Evolutionary conservation across 495 filamentous ascomycete species (phyloP).

Genomic region (Penicillium maclennaniae): DNA sequence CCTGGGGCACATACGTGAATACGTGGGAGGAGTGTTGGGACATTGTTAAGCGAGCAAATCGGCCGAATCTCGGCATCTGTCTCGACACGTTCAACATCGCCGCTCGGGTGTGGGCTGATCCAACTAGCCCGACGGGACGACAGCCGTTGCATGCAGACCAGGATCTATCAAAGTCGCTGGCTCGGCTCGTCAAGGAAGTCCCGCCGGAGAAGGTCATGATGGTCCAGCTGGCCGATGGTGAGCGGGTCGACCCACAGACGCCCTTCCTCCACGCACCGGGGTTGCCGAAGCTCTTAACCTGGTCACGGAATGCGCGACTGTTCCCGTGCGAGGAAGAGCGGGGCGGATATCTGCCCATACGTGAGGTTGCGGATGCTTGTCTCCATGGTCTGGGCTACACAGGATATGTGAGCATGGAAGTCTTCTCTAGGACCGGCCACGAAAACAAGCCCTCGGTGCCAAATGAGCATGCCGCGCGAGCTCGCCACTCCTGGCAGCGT

Average conservation of each 20-base stretch:
- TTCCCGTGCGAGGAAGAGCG: slow-evolving; percentile 63
- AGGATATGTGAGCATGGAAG: slow-evolving; percentile 71
- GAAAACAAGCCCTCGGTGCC: slow-evolving; percentile 52
- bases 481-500: slow-evolving; percentile 53
- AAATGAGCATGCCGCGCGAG: slow-evolving; percentile 59
- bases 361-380: slow-evolving; percentile 47
- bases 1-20: slow-evolving; percentile 66
- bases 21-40: slow-evolving; percentile 69
- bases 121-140: slow-evolving; percentile 45
- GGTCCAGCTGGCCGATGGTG: slow-evolving; percentile 70
- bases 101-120: slow-evolving; percentile 64
- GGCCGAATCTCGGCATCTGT: slow-evolving; percentile 68
- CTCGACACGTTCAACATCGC: slow-evolving; percentile 77
- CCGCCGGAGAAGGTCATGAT: slow-evolving; percentile 62
- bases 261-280: slow-evolving; percentile 15
- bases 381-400: slow-evolving; percentile 59
- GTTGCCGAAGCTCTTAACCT: slow-evolving; percentile 38
- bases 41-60: slow-evolving; percentile 55
- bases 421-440: slow-evolving; percentile 61
- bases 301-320: slow-evolving; percentile 66
- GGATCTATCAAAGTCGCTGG: slow-evolving; percentile 50
- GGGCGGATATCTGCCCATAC: slow-evolving; percentile 61
- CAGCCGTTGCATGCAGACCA: slow-evolving; percentile 46
- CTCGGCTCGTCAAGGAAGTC: slow-evolving; percentile 49
- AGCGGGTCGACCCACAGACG: slow-evolving; percentile 40